phyloP scores from a whole-genome alignment of 257 asterid species.

The Anisodus tanguticus region DNA sequence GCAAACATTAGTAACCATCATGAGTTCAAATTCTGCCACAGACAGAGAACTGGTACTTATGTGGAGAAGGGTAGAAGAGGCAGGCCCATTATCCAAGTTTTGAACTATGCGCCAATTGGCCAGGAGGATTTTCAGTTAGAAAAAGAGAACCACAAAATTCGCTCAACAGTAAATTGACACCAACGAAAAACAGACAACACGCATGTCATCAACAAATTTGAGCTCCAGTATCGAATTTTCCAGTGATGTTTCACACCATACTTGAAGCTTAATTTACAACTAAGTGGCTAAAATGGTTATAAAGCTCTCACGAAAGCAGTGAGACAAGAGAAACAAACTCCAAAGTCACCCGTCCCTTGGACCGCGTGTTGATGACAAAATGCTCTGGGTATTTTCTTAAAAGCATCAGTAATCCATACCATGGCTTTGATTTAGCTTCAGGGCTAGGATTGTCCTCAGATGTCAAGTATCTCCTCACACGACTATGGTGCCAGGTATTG shows the following conservation, averaged over 20 bases:
- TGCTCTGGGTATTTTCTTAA: constrained; percentile 90
- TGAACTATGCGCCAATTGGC: neutral
- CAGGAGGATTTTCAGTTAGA: neutral
- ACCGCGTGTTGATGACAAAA: constrained; percentile 87
- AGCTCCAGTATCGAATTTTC: neutral
- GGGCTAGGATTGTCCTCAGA: constrained; percentile 69
- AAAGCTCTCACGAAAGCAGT: constrained; percentile 55
- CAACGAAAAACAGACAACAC: neutral
- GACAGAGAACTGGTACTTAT: neutral
- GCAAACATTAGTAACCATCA: neutral
- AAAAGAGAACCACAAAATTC: neutral
- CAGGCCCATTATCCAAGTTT: neutral
- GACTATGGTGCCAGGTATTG: constrained; percentile 83
- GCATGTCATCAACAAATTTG: neutral
- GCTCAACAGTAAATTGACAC: neutral
- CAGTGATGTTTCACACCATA: constrained; percentile 14
- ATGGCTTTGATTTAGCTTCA: constrained; percentile 82
- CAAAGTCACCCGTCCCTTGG: constrained; percentile 69
- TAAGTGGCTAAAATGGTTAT: neutral
- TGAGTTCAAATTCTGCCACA: neutral
- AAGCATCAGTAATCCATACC: constrained; percentile 88
- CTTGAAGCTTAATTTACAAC: constrained; percentile 25
- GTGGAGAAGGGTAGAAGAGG: neutral
- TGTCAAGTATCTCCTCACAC: constrained; percentile 81
- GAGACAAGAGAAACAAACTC: constrained; percentile 97